Evolutionary conservation across 1,139 yeast species (phyloP).

Genomic region (Magnusiomyces fungicola): DNA sequence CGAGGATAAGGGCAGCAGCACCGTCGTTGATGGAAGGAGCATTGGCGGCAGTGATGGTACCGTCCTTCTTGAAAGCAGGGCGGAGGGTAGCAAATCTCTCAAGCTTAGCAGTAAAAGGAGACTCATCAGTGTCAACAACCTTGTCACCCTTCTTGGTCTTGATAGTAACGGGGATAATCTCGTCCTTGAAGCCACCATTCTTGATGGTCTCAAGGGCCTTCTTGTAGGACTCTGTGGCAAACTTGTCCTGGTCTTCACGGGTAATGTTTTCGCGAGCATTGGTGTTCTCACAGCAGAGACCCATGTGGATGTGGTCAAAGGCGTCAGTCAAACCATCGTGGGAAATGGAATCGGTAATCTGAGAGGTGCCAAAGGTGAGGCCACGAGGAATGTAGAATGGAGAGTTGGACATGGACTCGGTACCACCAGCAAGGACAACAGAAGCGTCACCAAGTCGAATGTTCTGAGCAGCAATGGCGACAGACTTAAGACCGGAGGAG

Average conservation of each 20-base stretch:
- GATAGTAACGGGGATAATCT: slow-evolving; percentile 49
- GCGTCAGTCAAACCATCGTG: slow-evolving; percentile 54
- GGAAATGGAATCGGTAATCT: slow-evolving; percentile 46
- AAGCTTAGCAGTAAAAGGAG: slow-evolving; percentile 60
- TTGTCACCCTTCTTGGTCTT: slow-evolving; percentile 49
- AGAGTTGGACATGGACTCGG: slow-evolving; percentile 55
- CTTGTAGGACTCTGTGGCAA: slow-evolving; percentile 45
- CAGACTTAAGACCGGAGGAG: slow-evolving; percentile 54
- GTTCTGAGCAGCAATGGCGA: slow-evolving; percentile 48
- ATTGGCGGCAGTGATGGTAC: slow-evolving; percentile 92
- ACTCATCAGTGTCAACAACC: slow-evolving; percentile 49
- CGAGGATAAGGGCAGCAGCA: slow-evolving; percentile 82
- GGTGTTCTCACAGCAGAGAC: slow-evolving; percentile 57
- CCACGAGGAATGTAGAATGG: slow-evolving; percentile 42
- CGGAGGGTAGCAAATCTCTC: slow-evolving; percentile 63
- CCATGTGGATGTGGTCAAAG: slow-evolving; percentile 52
- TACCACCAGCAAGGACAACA: slow-evolving; percentile 54
- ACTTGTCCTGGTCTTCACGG: slow-evolving; percentile 51
- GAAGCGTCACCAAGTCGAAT: slow-evolving; percentile 48
- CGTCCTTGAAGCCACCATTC: slow-evolving; percentile 43
- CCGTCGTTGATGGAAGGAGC: slow-evolving; percentile 93
- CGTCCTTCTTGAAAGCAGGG: slow-evolving; percentile 83
- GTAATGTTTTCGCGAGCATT: slow-evolving; percentile 45
- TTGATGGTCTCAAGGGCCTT: slow-evolving; percentile 44
- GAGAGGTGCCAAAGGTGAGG: slow-evolving; percentile 46